These are phyloP conservation scores for Teunomyces pallodes DNA, from an alignment of 805 yeast species.

Conservation along the genomic window DNA sequence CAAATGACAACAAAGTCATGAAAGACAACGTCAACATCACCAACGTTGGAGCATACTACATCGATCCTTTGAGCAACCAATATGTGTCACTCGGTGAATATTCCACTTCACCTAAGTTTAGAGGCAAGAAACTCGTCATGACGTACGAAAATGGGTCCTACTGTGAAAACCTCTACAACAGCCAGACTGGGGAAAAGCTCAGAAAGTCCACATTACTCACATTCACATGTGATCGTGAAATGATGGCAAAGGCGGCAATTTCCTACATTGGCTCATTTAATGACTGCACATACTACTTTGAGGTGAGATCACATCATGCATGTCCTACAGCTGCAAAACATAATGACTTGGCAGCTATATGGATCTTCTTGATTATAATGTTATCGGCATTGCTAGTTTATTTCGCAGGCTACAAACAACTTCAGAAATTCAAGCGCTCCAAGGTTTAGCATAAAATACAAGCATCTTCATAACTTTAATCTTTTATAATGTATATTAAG, in stretches of 20 bases:
- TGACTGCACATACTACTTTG: conserved; percentile 82
- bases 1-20: conserved; percentile 38
- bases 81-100: conserved; percentile 49
- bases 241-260: conserved; percentile 59
- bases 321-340: conserved; percentile 76
- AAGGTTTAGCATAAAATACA: not conserved
- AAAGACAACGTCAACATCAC: conserved; percentile 42
- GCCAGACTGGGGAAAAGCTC: conserved; percentile 42
- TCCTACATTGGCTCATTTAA: conserved; percentile 68
- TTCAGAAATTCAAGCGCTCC: conserved; percentile 2
- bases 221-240: conserved; percentile 77
- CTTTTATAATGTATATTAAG: not conserved
- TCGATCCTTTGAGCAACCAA: conserved; percentile 33
- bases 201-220: conserved; percentile 65
- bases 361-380: conserved; percentile 58
- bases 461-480: not conserved
- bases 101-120: conserved; percentile 57
- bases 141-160: conserved; percentile 69
- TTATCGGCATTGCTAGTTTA: conserved; percentile 37
- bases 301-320: conserved; percentile 80
- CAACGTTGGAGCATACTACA: conserved; percentile 41
- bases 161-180: conserved; percentile 43
- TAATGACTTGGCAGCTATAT: conserved; percentile 61
- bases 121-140: conserved; percentile 69
- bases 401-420: conserved; percentile 34